These are phyloP conservation scores for Chrysosporium queenslandicum DNA, from an alignment of 2,329 filamentous ascomycete genomes.

Conservation along the genomic window DNA sequence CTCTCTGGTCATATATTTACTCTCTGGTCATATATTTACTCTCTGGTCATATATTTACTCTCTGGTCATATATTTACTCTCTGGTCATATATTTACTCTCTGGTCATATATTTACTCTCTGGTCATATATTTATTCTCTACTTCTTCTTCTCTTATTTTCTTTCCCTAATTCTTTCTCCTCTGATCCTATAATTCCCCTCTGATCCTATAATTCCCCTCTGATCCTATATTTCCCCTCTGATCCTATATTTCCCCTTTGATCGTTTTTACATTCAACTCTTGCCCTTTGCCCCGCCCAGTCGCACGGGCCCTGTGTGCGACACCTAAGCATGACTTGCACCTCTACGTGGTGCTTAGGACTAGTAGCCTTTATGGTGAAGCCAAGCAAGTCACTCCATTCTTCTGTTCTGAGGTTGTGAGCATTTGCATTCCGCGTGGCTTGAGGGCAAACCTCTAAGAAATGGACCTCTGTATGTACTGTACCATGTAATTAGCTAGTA, in stretches of 20 bases:
- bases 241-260: neutral
- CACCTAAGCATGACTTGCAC: constrained; percentile 8
- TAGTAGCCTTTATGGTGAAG: constrained; percentile 11
- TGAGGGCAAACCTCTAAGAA: too few relatives aligned
- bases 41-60: too few relatives aligned
- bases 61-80: too few relatives aligned
- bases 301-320: constrained; percentile 1
- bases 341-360: constrained; percentile 11
- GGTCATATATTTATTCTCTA: too few relatives aligned
- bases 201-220: too few relatives aligned
- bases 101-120: too few relatives aligned
- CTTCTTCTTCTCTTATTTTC: too few relatives aligned
- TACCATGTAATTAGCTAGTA: neutral
- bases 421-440: neutral
- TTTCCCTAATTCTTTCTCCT: too few relatives aligned
- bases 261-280: neutral
- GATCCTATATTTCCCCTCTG: too few relatives aligned
- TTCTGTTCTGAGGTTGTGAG: neutral
- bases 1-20: too few relatives aligned
- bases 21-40: too few relatives aligned
- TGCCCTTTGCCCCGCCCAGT: neutral
- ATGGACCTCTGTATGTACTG: neutral
- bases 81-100: too few relatives aligned
- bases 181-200: neutral
- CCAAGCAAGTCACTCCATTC: constrained; percentile 4